Evolutionary conservation across 805 yeast genomes (phyloP).

Genomic region (Nematodospora valgi): DNA sequence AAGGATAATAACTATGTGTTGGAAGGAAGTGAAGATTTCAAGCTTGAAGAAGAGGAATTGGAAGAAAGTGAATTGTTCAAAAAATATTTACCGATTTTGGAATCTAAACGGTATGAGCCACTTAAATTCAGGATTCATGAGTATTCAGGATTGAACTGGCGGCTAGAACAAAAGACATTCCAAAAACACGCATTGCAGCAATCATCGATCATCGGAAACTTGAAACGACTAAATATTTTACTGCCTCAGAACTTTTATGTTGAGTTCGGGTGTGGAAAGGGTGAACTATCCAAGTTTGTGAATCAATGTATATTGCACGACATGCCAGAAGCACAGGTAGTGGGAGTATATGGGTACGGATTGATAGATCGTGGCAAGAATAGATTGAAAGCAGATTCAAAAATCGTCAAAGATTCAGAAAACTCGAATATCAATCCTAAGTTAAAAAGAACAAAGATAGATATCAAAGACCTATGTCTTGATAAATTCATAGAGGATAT

Average conservation of each 20-base stretch:
- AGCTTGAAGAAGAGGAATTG: constrained; percentile 7
- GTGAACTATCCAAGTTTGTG: constrained; percentile 71
- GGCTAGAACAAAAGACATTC: constrained; percentile 45
- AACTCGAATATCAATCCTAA: constrained; percentile 23
- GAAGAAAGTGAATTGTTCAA: constrained; percentile 6
- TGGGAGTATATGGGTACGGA: constrained; percentile 44
- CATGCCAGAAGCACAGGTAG: not conserved
- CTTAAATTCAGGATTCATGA: constrained; percentile 13
- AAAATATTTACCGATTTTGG: constrained; percentile 18
- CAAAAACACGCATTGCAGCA: constrained; percentile 83
- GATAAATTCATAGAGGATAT: constrained; percentile 38
- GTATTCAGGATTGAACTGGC: constrained; percentile 29
- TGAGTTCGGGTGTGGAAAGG: constrained; percentile 93
- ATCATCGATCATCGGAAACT: constrained; percentile 69
- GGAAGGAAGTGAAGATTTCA: constrained; percentile 9
- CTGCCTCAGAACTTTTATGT: constrained; percentile 38
- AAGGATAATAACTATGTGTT: constrained; percentile 40
- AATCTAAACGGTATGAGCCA: constrained; percentile 13
- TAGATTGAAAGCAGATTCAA: constrained; percentile 74
- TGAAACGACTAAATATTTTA: constrained; percentile 43
- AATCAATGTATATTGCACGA: constrained; percentile 29
- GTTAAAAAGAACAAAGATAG: constrained; percentile 59
- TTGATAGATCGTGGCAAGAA: constrained; percentile 75
- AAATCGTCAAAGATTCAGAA: constrained; percentile 53
- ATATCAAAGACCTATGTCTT: constrained; percentile 71